Conservation (phyloP, 139 green algal species). For the Tetraselmis striata region DNA sequence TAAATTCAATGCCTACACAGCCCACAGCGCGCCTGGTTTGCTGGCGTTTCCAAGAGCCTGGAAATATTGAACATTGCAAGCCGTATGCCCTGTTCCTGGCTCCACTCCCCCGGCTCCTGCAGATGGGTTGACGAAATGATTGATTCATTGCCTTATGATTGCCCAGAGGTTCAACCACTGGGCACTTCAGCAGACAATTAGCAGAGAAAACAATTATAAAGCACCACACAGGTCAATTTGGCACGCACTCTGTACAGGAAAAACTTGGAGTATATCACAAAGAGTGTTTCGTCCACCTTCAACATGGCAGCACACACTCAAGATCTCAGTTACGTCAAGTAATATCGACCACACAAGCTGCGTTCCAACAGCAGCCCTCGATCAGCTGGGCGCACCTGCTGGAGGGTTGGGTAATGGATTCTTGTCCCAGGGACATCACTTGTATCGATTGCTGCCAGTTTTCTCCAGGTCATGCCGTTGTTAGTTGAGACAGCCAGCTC, state of each 20-base stretch:
- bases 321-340: too few species aligned
- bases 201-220: too few species aligned
- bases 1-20: neutral
- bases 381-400: neutral
- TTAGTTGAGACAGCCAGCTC: neutral
- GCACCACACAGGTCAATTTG: too few species aligned
- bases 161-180: too few species aligned
- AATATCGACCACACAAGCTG: too few species aligned
- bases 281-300: neutral
- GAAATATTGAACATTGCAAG: neutral
- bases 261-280: neutral
- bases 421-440: neutral
- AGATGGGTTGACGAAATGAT: too few species aligned
- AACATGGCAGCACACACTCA: too few species aligned
- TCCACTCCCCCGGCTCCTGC: neutral
- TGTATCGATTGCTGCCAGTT: neutral
- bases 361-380: too few species aligned
- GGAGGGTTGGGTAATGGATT: neutral
- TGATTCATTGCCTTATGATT: too few species aligned
- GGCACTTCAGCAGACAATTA: too few species aligned
- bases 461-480: neutral
- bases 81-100: neutral
- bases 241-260: neutral
- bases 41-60: neutral
- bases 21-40: neutral